These are phyloP conservation scores for Cadophora gregata DNA, from an alignment of 2,329 filamentous ascomycete genomes.

Conservation along the genomic window DNA sequence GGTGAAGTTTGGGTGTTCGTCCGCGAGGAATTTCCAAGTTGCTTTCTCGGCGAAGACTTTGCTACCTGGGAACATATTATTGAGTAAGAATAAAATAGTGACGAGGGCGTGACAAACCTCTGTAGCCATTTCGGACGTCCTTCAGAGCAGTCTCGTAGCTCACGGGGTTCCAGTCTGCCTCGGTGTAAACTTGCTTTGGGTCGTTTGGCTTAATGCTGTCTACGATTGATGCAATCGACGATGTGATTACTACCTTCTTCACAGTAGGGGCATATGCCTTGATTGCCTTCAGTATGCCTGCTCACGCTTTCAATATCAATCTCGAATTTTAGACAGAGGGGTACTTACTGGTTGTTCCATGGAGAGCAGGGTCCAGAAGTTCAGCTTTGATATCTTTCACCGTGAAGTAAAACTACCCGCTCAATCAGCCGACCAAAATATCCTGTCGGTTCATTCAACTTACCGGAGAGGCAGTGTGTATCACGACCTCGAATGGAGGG, in stretches of 20 bases:
- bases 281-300: constrained; percentile 52
- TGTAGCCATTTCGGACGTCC: constrained; percentile 44
- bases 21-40: constrained; percentile 65
- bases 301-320: not conserved
- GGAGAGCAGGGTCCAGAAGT: constrained; percentile 59
- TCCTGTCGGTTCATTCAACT: not conserved
- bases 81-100: not conserved
- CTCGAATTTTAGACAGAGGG: not conserved
- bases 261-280: constrained; percentile 47
- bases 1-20: constrained; percentile 59
- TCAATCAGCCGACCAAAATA: not conserved
- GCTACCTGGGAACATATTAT: constrained; percentile 9
- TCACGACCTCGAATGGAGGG: constrained; percentile 64
- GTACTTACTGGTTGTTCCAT: constrained; percentile 50
- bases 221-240: constrained; percentile 66
- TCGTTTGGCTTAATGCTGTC: constrained; percentile 43
- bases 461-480: constrained; percentile 67
- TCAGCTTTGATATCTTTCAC: constrained; percentile 38
- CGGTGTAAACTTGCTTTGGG: constrained; percentile 48
- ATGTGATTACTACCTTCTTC: constrained; percentile 56
- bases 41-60: constrained; percentile 71
- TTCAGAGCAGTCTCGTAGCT: constrained; percentile 50
- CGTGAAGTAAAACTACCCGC: constrained; percentile 33
- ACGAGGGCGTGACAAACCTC: constrained; percentile 26
- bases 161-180: constrained; percentile 60